Evolutionary conservation across 176 grass and related monocot genomes (phyloP).

Genomic region (Areca catechu): DNA sequence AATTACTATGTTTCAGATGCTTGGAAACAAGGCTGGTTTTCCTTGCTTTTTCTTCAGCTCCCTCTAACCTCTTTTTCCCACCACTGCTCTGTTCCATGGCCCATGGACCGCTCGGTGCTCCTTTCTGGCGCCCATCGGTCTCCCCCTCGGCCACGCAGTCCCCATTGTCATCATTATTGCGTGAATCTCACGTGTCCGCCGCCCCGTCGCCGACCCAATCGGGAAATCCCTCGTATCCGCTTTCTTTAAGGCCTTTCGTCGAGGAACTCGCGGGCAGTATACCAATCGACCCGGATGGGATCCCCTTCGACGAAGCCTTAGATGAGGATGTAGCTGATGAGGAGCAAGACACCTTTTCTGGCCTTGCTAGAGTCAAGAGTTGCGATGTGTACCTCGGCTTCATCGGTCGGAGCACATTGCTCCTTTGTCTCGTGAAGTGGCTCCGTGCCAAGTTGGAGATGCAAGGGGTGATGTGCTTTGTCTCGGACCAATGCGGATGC

Average conservation of each 20-base stretch:
- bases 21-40: no score
- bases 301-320: no score
- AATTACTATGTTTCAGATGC: no score
- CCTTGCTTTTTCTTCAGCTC: no score
- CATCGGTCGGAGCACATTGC: not conserved
- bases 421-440: constrained; percentile 35
- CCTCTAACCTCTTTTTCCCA: no score
- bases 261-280: no score
- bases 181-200: not conserved
- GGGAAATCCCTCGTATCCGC: not conserved
- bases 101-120: not conserved
- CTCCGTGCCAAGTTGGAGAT: constrained; percentile 46
- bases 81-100: not conserved
- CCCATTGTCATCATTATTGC: not conserved
- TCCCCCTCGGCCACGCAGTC: not conserved
- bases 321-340: no score
- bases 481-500: constrained; percentile 13
- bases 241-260: not conserved
- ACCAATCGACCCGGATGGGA: no score
- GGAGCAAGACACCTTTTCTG: no score
- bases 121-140: not conserved
- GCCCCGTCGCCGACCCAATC: not conserved
- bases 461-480: constrained; percentile 34
- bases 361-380: not conserved
- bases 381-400: constrained; percentile 51